Base-by-base conservation (phyloP, 208 protist species). In the Novymonas esmeraldas region DNA sequence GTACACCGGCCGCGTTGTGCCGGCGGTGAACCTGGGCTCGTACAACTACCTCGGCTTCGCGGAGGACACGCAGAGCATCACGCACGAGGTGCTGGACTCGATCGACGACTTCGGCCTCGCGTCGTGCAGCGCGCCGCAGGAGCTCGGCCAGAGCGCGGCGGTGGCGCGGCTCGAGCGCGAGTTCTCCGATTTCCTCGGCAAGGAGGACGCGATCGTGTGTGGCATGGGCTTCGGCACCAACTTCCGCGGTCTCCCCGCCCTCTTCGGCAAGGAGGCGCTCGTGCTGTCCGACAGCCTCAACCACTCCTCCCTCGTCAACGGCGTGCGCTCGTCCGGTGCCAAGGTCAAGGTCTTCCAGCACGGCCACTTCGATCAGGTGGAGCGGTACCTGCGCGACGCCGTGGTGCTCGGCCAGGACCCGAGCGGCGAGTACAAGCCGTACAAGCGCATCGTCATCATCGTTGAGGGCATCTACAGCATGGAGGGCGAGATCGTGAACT, bases 41-140 rank as follows among this genome's bases (percentile, higher is more conserved):
- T 99, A 99, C 87, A 99, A 99, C 90, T 99, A 99, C 86, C 89
- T 99, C 0, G 98, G 98, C 41, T 99, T 99, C 78, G 98, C 95
- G 4, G 90, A 98, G 52, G 97, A 95, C 70, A 82, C 90, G 22
- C 84, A 84, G 38, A 80, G 73, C 56, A 90, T 97, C 59, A 94
- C 84, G 11, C 84, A 93, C 41, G 64, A 85, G 13, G 90, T 97
- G 13, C 64, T 97, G 4, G 84, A 96, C 33, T 69, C 70, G 22
- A 58, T 98, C n/a, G 77, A 95, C 22, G 66, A 79, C 22, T 95
- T 90, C 69, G 95, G 94, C 56, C 39, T 90, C 46, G 82, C 85
- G 26, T 74, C 80, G 10, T 92, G 79, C 81, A 92, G 86, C 48
- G 61, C 86, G 2, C 77, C 75, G 29, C 73, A 81, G 26, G 89